Conservation (phyloP, 768 basidiomycete genomes). For the Rhodocollybia butyracea region DNA sequence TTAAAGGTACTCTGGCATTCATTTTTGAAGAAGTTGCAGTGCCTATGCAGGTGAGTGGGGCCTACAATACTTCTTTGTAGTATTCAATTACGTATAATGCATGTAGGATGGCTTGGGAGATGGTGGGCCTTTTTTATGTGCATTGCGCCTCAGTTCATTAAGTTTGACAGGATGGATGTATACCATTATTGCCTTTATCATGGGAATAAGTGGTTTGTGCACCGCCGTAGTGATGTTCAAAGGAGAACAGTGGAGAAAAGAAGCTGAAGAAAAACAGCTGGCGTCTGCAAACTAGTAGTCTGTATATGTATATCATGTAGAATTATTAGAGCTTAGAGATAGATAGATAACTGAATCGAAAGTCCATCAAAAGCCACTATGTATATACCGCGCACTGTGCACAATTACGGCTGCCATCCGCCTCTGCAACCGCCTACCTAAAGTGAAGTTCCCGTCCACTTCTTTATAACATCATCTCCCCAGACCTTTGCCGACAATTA, state of each 20-base stretch:
- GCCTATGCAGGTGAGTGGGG: slow-evolving; percentile 64
- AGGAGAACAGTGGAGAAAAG: slow-evolving; percentile 57
- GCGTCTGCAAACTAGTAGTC: too few relatives aligned
- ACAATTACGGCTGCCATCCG: too few relatives aligned
- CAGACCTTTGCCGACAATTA: too few relatives aligned
- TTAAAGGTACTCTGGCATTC: slow-evolving; percentile 69
- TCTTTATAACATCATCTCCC: too few relatives aligned
- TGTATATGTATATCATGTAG: too few relatives aligned
- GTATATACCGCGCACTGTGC: too few relatives aligned
- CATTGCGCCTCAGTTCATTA: not conserved
- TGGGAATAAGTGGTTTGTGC: slow-evolving; percentile 50
- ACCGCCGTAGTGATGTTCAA: slow-evolving; percentile 59
- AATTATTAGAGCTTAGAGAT: too few relatives aligned
- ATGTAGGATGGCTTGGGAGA: slow-evolving; percentile 73
- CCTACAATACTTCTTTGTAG: not conserved
- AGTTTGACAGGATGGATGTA: slow-evolving; percentile 53
- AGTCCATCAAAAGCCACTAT: too few relatives aligned
- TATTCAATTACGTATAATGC: not conserved
- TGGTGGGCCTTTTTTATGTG: slow-evolving; percentile 36
- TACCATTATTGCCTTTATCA: slow-evolving; percentile 53
- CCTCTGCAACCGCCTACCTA: too few relatives aligned
- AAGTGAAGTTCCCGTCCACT: too few relatives aligned
- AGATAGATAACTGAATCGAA: too few relatives aligned
- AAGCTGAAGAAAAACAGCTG: slow-evolving; percentile 33
- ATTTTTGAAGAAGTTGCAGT: slow-evolving; percentile 69